Evolutionary conservation across 192 early-diverging fungal genomes (phyloP).

Genomic region (Backusella macrospora): DNA sequence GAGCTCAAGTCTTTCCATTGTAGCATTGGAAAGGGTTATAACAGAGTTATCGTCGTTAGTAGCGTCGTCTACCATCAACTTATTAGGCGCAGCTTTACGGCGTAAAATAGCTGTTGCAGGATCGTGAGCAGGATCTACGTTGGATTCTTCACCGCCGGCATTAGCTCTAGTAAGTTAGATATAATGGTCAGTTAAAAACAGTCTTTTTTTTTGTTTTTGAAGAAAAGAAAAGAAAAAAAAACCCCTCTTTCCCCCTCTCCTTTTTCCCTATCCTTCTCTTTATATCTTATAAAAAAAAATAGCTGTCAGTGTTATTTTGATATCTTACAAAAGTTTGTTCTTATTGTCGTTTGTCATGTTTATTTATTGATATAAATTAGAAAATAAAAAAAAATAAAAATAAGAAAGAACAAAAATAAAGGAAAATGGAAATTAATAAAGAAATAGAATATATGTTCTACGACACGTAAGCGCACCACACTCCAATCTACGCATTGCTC

Average conservation of each 20-base stretch:
- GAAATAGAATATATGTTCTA: slow-evolving; percentile 1
- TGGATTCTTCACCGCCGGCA: slow-evolving; percentile 48
- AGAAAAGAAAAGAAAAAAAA: background rate
- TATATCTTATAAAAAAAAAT: too few species aligned
- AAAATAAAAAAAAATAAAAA: slow-evolving; percentile 18
- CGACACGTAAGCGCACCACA: slow-evolving; percentile 7
- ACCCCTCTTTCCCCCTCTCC: too few species aligned
- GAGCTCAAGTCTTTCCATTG: slow-evolving; percentile 90
- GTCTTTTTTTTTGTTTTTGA: background rate
- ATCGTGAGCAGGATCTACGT: slow-evolving; percentile 73
- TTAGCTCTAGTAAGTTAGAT: slow-evolving; percentile 46
- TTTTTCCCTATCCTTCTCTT: too few species aligned
- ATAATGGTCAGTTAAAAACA: background rate
- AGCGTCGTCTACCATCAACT: slow-evolving; percentile 97
- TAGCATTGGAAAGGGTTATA: slow-evolving; percentile 84
- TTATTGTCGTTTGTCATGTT: slow-evolving; percentile 21
- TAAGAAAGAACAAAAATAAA: background rate
- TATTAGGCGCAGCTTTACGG: slow-evolving; percentile 96
- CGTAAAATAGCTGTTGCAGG: slow-evolving; percentile 94
- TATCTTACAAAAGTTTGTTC: slow-evolving; percentile 21
- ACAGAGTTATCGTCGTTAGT: slow-evolving; percentile 99
- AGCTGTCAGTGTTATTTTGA: too few species aligned
- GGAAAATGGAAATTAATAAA: background rate
- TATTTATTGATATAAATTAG: slow-evolving; percentile 12
- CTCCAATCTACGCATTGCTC: background rate